A percentile compares a stretch with the other conserved stretches of the same genome.
Evolutionary conservation across 1,284 basidiomycete species (phyloP).

Genomic region (Bjerkandera adusta): DNA sequence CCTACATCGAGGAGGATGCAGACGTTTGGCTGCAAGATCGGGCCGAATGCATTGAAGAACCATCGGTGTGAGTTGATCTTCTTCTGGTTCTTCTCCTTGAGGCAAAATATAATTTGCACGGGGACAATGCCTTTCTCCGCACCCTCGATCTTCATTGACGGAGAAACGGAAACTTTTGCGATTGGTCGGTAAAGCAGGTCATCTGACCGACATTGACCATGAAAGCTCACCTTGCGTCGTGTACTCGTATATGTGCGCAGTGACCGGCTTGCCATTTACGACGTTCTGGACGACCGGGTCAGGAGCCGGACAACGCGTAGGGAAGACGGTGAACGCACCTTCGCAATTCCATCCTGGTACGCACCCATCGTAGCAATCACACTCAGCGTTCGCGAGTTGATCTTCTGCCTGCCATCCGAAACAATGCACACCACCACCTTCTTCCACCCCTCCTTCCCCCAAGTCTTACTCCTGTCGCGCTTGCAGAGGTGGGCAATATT

Average conservation of each 20-base stretch:
- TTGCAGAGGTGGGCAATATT: conserved; percentile 84
- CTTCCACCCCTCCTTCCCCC: conserved; percentile 98
- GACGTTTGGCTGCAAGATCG: conserved; percentile 82
- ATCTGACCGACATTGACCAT: too few species aligned
- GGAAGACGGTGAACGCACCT: conserved; percentile 47
- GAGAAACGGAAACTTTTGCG: conserved; percentile 72
- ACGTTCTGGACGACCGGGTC: conserved; percentile 50
- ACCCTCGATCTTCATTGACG: conserved; percentile 80
- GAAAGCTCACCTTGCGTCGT: conserved; percentile 75
- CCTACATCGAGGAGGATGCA: conserved; percentile 95
- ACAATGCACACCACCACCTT: conserved; percentile 73
- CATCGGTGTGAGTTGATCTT: conserved; percentile 94
- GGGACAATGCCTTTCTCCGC: conserved; percentile 81
- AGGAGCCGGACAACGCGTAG: background rate
- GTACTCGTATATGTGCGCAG: conserved; percentile 95
- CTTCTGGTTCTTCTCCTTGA: conserved; percentile 92
- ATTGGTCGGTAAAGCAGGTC: conserved; percentile 14
- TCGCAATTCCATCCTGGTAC: conserved; percentile 87
- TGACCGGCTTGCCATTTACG: conserved; percentile 83
- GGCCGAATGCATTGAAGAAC: conserved; percentile 89
- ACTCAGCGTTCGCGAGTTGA: conserved; percentile 82
- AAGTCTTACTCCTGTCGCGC: conserved; percentile 83
- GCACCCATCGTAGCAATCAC: conserved; percentile 86
- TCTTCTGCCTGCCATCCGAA: conserved; percentile 80
- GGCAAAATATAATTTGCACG: conserved; percentile 91